phyloP scores from a whole-genome alignment of 1,139 yeast species.

The Debaryomyces subglobosus region DNA sequence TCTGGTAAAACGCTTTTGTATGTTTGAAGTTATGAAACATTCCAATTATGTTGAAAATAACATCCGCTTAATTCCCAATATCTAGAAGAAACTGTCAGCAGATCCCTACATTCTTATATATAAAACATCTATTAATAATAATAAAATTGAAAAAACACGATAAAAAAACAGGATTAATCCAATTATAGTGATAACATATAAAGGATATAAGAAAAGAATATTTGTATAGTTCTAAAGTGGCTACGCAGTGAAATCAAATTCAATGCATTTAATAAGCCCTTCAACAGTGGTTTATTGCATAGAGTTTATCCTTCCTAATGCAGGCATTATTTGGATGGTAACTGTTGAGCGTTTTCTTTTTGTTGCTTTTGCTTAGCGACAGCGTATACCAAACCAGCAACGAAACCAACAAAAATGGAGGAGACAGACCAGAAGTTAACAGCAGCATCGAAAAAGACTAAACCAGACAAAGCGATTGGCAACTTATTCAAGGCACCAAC shows the following conservation, averaged over 20 bases:
- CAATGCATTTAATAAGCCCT: not conserved
- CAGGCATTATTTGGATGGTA: slow-evolving; percentile 27
- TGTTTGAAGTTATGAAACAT: not conserved
- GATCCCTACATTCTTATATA: not conserved
- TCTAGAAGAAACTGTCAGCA: not conserved
- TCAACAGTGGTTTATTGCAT: not conserved
- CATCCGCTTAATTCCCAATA: too few species aligned
- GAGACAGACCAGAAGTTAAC: slow-evolving; percentile 89
- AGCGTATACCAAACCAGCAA: slow-evolving; percentile 93
- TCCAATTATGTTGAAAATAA: not conserved
- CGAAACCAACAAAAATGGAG: slow-evolving; percentile 89
- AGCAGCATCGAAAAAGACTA: slow-evolving; percentile 91
- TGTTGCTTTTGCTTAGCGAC: slow-evolving; percentile 83
- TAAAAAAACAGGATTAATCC: not conserved
- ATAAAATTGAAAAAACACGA: not conserved
- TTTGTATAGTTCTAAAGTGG: not conserved
- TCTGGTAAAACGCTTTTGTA: not conserved
- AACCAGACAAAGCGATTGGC: slow-evolving; percentile 94
- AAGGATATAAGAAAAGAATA: slow-evolving; percentile 1
- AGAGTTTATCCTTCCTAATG: not conserved
- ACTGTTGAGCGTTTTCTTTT: slow-evolving; percentile 47
- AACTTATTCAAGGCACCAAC: slow-evolving; percentile 98
- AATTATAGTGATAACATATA: not conserved
- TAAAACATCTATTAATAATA: slow-evolving; percentile 1
- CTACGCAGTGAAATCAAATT: not conserved